Conservation (phyloP, 352 stramenopile genomes). For the Globisporangium carolinianum region DNA sequence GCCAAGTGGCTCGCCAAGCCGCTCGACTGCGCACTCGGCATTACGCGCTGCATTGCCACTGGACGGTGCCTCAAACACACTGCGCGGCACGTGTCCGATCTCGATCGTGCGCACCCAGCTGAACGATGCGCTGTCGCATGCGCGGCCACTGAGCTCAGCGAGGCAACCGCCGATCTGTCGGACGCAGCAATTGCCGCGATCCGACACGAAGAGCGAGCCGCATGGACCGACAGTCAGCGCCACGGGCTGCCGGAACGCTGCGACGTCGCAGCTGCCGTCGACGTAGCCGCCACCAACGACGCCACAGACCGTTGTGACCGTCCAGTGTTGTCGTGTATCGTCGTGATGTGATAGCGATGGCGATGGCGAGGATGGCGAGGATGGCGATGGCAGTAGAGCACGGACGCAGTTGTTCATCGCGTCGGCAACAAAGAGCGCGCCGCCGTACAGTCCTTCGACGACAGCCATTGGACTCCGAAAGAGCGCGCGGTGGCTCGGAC, state of each 20-base stretch:
- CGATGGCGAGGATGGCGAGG: not conserved
- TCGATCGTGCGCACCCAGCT: conserved; percentile 38
- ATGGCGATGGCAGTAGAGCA: conserved; percentile 14
- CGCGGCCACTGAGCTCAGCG: conserved; percentile 1
- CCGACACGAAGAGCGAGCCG: conserved; percentile 32
- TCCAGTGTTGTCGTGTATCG: conserved; percentile 12
- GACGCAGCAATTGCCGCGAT: conserved; percentile 36
- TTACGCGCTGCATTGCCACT: not conserved
- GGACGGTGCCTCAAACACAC: conserved; percentile 1
- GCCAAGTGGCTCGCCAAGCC: conserved; percentile 10
- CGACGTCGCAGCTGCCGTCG: conserved; percentile 24
- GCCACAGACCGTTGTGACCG: conserved; percentile 24
- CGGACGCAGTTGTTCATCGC: conserved; percentile 60
- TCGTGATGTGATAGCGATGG: too few relatives aligned
- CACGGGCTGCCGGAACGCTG: conserved; percentile 31
- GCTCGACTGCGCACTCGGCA: conserved; percentile 1
- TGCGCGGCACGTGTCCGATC: conserved; percentile 13
- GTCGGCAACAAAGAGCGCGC: conserved; percentile 37
- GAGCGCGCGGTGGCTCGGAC: conserved; percentile 16
- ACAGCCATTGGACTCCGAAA: conserved; percentile 35
- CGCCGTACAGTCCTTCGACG: conserved; percentile 18
- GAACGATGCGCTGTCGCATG: conserved; percentile 17
- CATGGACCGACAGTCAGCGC: conserved; percentile 21
- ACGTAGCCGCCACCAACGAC: conserved; percentile 18
- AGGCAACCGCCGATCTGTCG: conserved; percentile 30